A percentile compares a stretch with the other conserved stretches of the same genome.
Evolutionary conservation across 768 basidiomycete genomes (phyloP).

Genomic region (Gelatoporia subvermispora): DNA sequence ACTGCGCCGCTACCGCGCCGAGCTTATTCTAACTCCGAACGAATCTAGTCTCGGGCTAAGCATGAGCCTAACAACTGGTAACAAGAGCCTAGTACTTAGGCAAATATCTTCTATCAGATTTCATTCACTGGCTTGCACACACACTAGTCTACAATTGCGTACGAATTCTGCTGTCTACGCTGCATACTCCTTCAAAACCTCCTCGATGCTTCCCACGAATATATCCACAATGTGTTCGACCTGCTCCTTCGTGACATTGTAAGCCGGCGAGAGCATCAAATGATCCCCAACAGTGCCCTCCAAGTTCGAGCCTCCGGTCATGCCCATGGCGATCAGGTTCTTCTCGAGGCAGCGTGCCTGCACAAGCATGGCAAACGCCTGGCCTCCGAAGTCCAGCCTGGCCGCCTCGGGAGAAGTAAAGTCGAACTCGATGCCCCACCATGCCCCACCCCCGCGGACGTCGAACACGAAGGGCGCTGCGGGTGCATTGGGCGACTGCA

Average conservation of each 20-base stretch:
- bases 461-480: conserved; percentile 70
- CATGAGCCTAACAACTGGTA: neutral
- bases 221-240: conserved; percentile 62
- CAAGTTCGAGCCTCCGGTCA: conserved; percentile 63
- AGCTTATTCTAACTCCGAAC: neutral
- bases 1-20: neutral
- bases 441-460: conserved; percentile 78
- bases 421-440: conserved; percentile 85
- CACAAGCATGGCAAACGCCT: conserved; percentile 60
- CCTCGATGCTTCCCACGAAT: conserved; percentile 64
- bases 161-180: neutral
- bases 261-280: conserved; percentile 73
- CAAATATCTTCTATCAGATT: neutral
- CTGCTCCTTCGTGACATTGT: conserved; percentile 68
- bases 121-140: neutral
- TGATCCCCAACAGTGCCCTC: conserved; percentile 74
- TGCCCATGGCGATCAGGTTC: conserved; percentile 67
- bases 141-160: neutral
- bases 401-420: conserved; percentile 41
- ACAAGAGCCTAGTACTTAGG: neutral
- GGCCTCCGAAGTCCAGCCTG: conserved; percentile 44
- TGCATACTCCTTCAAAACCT: conserved; percentile 42
- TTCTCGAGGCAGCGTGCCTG: conserved; percentile 68
- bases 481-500: conserved; percentile 49
- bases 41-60: neutral